phyloP scores from a whole-genome alignment of 2,329 filamentous ascomycete genomes.

The Scleromitrula shiraiana region DNA sequence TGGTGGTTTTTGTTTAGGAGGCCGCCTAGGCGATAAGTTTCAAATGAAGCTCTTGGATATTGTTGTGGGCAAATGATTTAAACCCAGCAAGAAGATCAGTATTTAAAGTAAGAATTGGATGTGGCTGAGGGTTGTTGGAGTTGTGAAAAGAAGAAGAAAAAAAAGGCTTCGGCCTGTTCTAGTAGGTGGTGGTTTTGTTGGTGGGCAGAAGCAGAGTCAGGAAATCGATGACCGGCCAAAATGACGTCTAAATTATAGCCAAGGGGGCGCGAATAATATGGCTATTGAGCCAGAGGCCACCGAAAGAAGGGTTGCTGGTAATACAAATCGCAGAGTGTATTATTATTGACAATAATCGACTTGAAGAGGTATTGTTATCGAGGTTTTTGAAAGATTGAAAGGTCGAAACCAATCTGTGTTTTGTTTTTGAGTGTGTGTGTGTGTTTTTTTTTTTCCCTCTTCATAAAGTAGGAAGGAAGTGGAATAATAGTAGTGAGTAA shows the following conservation, averaged over 20 bases:
- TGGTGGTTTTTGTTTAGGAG: slow-evolving; percentile 51
- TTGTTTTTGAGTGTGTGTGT: neutral
- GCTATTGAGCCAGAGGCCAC: neutral
- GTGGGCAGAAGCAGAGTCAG: neutral
- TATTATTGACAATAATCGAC: neutral
- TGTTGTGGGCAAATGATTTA: neutral
- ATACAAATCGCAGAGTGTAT: neutral
- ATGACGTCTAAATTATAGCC: neutral
- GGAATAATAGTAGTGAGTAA: neutral
- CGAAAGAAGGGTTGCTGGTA: neutral
- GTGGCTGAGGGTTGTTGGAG: slow-evolving; percentile 1
- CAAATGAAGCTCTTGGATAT: neutral
- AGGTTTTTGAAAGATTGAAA: neutral
- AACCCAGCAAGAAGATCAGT: neutral
- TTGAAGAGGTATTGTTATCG: neutral
- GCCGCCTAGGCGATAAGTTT: slow-evolving; percentile 26
- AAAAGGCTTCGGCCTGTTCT: neutral
- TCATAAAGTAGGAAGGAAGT: slow-evolving; percentile 1
- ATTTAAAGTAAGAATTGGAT: neutral
- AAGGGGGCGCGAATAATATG: neutral
- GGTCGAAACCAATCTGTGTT: slow-evolving; percentile 9
- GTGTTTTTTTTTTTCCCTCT: neutral
- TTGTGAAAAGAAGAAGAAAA: neutral
- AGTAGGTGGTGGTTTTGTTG: neutral
- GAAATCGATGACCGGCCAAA: neutral